Evolutionary conservation across 2,329 filamentous ascomycete genomes (phyloP), one percentile per base, ranked within the genome.

Genomic region (Drechslera avenae): DNA sequence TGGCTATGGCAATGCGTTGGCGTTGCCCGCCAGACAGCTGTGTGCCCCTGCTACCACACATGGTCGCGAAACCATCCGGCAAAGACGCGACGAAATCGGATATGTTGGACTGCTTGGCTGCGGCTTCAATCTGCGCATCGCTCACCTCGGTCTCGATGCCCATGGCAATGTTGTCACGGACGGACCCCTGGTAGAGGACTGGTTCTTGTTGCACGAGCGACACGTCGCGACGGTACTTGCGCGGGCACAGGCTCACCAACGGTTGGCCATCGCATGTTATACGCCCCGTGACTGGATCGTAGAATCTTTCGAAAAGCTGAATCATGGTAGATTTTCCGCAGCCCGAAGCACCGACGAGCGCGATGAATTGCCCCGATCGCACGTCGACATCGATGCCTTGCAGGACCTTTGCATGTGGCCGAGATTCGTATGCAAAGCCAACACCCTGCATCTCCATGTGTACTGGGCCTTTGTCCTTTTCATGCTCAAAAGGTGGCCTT

Each of bases 261-360:
- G 95, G 87, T 57, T 84, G 84, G 49, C 86, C 89, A 66, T 97
- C 92, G 19, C 96, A 81, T 52, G 84, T 89, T 39, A 99, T 81
- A 6, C 85, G 86, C 6, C 94, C 94, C 0, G 85, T 81, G 0
- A 92, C 78, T 0, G 92, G 90, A 63, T 97, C 91, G 68, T 97
- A 97, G 78, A 97, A 97, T 18, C 94, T 88, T 72, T 97, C 92
- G 16, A 97, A 79, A 3, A 97, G 82, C 1, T 90, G 88, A 63
- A 97, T 94, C 0, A 91, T 95, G 0, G 94, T 97, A 44, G 86
- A 90, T 78, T 99, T 97, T 50, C 94, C 94, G 68, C 94, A 97
- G 2, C 94, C 93, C 32, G 88, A 92, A 0, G 92, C 88, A 5
- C 94, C 94, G 6, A 97, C 94, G 2, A 97, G 83, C 0, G 94